Percentiles rank a stretch among this genome's conserved stretches.
Conservation (phyloP, 495 filamentous ascomycete genomes). For the Aspergillus indologenus region DNA sequence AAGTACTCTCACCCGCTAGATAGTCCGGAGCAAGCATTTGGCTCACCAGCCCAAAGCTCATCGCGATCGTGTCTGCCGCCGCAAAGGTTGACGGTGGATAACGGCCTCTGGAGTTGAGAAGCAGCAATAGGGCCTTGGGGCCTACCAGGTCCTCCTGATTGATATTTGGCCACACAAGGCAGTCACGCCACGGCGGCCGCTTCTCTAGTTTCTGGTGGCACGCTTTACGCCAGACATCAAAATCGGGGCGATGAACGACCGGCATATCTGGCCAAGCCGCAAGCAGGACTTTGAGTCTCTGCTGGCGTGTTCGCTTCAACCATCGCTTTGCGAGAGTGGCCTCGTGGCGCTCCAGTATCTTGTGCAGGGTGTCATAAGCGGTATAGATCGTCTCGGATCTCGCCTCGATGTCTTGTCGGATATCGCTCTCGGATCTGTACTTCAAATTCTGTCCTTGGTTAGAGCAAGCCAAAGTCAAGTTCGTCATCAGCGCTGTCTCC, state of each 20-base stretch:
- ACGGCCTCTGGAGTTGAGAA: constrained; percentile 49
- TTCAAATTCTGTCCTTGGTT: too few relatives aligned
- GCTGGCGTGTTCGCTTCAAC: constrained; percentile 43
- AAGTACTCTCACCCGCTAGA: constrained; percentile 33
- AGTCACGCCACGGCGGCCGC: too few relatives aligned
- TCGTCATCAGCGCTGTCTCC: too few relatives aligned
- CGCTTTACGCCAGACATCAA: constrained; percentile 44
- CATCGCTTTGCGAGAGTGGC: constrained; percentile 46
- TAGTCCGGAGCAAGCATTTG: constrained; percentile 31
- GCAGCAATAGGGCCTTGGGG: constrained; percentile 17
- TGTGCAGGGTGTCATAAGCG: constrained; percentile 3
- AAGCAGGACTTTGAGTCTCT: constrained; percentile 40
- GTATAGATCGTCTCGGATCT: constrained; percentile 4
- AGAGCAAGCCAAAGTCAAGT: too few relatives aligned
- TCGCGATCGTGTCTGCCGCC: constrained; percentile 24
- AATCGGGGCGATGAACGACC: constrained; percentile 48
- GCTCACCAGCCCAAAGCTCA: not conserved
- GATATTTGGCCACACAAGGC: constrained; percentile 52
- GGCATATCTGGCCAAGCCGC: constrained; percentile 49
- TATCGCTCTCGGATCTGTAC: too few relatives aligned
- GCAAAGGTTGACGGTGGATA: constrained; percentile 43
- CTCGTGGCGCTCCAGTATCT: constrained; percentile 36
- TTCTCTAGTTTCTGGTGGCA: too few relatives aligned
- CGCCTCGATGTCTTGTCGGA: not conserved
- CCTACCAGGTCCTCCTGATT: constrained; percentile 57